Evolutionary conservation across 192 early-diverging fungal species (phyloP).

Genomic region (Pilobolus umbonatus): DNA sequence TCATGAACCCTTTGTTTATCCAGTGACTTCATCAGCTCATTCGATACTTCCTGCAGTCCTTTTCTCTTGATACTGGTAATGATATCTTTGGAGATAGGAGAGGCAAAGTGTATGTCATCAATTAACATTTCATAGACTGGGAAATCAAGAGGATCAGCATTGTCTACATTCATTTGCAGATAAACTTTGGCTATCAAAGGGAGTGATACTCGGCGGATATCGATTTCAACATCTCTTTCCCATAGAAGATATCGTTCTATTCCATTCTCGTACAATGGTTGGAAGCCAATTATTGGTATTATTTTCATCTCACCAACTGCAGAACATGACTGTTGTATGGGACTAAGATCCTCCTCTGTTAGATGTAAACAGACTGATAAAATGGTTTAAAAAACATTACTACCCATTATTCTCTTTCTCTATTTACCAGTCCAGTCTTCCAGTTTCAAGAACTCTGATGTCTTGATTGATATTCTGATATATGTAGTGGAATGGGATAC

Average conservation of each 20-base stretch:
- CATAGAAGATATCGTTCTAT: constrained; percentile 4
- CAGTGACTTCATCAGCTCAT: not conserved
- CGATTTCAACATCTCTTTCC: constrained; percentile 3
- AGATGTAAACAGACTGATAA: not conserved
- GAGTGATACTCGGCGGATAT: not conserved
- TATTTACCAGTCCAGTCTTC: constrained; percentile 7
- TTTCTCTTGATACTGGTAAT: not conserved
- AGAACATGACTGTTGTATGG: not conserved
- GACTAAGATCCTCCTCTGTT: not conserved
- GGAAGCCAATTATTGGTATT: not conserved
- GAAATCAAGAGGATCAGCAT: not conserved
- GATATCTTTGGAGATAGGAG: not conserved
- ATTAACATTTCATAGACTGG: constrained; percentile 1
- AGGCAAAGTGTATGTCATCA: constrained; percentile 8
- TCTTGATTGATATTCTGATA: not conserved
- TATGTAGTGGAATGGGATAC: not conserved
- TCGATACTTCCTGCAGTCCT: constrained; percentile 1
- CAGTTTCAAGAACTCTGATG: not conserved
- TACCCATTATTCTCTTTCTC: too few relatives aligned
- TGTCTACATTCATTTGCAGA: not conserved
- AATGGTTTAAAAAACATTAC: not conserved
- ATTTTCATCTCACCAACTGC: not conserved
- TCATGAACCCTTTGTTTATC: not conserved
- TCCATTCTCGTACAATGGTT: constrained; percentile 4
- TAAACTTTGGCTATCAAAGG: not conserved